These are phyloP conservation scores for Fusarium sarcochroum DNA, from an alignment of 2,329 filamentous ascomycete species.

Conservation along the genomic window DNA sequence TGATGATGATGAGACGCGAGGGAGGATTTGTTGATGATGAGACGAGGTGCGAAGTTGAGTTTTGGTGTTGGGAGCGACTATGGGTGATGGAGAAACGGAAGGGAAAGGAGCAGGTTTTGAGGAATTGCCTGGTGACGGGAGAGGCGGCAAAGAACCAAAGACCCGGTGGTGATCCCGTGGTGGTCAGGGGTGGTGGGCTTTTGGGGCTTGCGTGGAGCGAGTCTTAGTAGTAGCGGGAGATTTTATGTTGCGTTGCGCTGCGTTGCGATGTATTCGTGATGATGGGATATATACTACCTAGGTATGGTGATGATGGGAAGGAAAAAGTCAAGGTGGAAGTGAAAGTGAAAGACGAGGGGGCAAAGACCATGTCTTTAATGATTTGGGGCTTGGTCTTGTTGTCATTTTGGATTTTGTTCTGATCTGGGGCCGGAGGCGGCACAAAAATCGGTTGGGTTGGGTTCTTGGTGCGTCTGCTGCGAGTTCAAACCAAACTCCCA, in stretches of 20 bases:
- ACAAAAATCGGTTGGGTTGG: slow-evolving; percentile 52
- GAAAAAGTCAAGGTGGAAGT: slow-evolving; percentile 39
- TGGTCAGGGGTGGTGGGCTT: slow-evolving; percentile 51
- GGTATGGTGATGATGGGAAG: slow-evolving; percentile 47
- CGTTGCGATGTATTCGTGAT: slow-evolving; percentile 35
- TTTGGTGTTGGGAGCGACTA: slow-evolving; percentile 22
- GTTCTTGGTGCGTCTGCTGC: slow-evolving; percentile 15
- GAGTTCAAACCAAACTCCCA: too few species aligned
- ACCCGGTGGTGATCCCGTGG: slow-evolving; percentile 50
- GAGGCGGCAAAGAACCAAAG: slow-evolving; percentile 47
- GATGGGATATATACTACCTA: slow-evolving; percentile 33
- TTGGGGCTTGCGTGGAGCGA: slow-evolving; percentile 51
- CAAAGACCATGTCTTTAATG: slow-evolving; percentile 55
- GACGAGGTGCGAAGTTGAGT: slow-evolving; percentile 9
- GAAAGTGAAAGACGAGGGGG: slow-evolving; percentile 48
- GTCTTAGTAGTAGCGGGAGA: slow-evolving; percentile 40
- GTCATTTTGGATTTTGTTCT: slow-evolving; percentile 55
- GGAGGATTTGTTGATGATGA: slow-evolving; percentile 16
- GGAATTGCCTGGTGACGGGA: slow-evolving; percentile 46
- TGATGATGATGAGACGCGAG: slow-evolving; percentile 21
- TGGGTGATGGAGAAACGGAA: slow-evolving; percentile 24
- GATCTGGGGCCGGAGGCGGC: slow-evolving; percentile 57
- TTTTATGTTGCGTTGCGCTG: slow-evolving; percentile 45
- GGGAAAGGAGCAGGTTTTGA: slow-evolving; percentile 40
- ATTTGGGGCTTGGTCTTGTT: slow-evolving; percentile 58